Percentiles rank a stretch among this genome's conserved stretches.
phyloP scores from a whole-genome alignment of 108 stramenopile genomes.

The Skeletonema menzelii region DNA sequence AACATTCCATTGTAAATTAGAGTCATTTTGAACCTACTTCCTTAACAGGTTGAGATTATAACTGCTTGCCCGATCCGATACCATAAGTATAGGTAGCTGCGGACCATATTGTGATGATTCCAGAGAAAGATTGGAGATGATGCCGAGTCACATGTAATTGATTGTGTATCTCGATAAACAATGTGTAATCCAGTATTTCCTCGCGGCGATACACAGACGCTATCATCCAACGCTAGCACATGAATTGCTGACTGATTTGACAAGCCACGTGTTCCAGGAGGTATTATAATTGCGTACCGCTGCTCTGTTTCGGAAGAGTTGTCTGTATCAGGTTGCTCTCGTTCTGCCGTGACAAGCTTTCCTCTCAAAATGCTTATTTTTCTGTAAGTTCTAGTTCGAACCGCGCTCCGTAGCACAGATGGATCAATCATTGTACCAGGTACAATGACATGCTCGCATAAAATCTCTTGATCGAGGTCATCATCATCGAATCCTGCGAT shows the following conservation, averaged over 20 bases:
- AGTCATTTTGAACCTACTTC: neutral
- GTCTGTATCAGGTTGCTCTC: slow-evolving; percentile 20
- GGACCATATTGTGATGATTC: too few relatives aligned
- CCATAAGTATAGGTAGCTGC: too few relatives aligned
- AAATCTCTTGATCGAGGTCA: slow-evolving; percentile 42
- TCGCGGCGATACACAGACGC: slow-evolving; percentile 61
- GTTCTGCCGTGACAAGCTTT: slow-evolving; percentile 27
- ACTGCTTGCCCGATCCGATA: too few relatives aligned
- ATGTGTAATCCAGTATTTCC: slow-evolving; percentile 54
- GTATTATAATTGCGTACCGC: slow-evolving; percentile 71
- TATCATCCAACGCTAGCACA: slow-evolving; percentile 63
- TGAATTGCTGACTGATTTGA: slow-evolving; percentile 60
- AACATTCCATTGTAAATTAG: neutral
- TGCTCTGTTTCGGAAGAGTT: slow-evolving; percentile 29
- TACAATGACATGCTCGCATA: slow-evolving; percentile 62
- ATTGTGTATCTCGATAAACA: slow-evolving; percentile 47
- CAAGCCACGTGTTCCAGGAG: slow-evolving; percentile 53
- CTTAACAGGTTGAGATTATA: too few relatives aligned
- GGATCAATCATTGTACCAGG: slow-evolving; percentile 38
- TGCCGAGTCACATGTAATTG: slow-evolving; percentile 61
- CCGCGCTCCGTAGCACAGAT: neutral
- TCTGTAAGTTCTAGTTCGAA: slow-evolving; percentile 36
- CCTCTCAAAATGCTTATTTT: slow-evolving; percentile 61
- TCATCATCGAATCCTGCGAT: slow-evolving; percentile 28
- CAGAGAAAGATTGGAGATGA: too few relatives aligned